Evolutionary conservation across 768 basidiomycete species (phyloP).

Genomic region (Sarcodon sp.): DNA sequence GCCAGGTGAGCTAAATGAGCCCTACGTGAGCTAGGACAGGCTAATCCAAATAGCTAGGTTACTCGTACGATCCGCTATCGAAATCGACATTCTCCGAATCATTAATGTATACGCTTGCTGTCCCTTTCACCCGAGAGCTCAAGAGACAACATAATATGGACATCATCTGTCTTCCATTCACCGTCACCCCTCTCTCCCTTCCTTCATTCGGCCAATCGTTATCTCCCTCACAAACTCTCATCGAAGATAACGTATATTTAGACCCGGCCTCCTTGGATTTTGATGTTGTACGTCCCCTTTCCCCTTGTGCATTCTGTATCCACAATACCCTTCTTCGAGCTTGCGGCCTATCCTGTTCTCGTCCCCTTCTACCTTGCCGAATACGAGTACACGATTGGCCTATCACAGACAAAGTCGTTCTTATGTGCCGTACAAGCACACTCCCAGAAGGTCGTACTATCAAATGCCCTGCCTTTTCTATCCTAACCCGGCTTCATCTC

Average conservation of each 20-base stretch:
- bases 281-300: constrained; percentile 27
- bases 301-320: neutral
- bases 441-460: neutral
- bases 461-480: neutral
- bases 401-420: neutral
- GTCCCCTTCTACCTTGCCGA: constrained; percentile 50
- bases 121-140: constrained; percentile 37
- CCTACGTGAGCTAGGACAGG: neutral
- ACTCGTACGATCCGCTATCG: constrained; percentile 31
- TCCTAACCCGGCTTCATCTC: neutral
- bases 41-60: constrained; percentile 19
- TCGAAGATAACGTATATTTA: constrained; percentile 26
- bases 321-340: constrained; percentile 17
- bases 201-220: constrained; percentile 22
- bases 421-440: neutral
- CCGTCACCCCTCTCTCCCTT: constrained; percentile 37
- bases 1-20: constrained; percentile 2
- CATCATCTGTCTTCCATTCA: constrained; percentile 45
- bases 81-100: constrained; percentile 24
- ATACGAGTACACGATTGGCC: constrained; percentile 21
- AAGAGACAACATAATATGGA: constrained; percentile 34
- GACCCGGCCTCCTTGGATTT: constrained; percentile 29
- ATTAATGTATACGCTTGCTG: constrained; percentile 12
- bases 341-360: constrained; percentile 48
- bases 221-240: constrained; percentile 20